Conservation (phyloP, 139 green algal genomes). For the Choricystis sp. region DNA sequence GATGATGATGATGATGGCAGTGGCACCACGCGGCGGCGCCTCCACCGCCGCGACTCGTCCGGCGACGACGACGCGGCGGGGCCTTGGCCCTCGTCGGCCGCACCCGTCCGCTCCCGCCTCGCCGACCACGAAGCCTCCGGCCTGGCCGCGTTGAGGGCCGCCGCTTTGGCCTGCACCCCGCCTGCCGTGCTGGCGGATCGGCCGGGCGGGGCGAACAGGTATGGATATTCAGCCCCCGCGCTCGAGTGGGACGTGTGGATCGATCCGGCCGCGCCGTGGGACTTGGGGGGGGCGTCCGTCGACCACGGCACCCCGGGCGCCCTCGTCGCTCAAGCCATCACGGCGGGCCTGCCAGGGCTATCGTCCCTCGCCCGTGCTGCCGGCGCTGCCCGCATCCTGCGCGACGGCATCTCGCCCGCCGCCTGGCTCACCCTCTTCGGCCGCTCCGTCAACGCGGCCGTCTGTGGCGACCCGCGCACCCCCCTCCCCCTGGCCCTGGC, state of each 20-base stretch:
- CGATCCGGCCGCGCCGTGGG: conserved; percentile 1
- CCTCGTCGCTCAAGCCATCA: conserved; percentile 32
- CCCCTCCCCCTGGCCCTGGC: conserved; percentile 17
- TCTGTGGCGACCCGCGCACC: conserved; percentile 1
- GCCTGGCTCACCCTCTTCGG: conserved; percentile 26
- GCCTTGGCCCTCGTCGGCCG: not conserved
- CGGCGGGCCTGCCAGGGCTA: conserved; percentile 14
- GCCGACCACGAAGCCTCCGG: not conserved
- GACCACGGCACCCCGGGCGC: conserved; percentile 20
- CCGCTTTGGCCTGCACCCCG: not conserved
- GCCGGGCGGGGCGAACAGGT: conserved; percentile 17
- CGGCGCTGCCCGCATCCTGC: conserved; percentile 15
- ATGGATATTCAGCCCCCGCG: conserved; percentile 25
- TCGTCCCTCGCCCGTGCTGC: conserved; percentile 7
- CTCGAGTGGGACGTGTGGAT: conserved; percentile 46
- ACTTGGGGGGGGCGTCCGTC: conserved; percentile 14
- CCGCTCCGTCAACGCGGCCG: conserved; percentile 17
- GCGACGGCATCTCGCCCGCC: conserved; percentile 13
- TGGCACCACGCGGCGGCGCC: too few relatives aligned
- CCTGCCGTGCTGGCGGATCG: not conserved
- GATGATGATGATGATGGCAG: too few relatives aligned
- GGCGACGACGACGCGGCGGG: too few relatives aligned
- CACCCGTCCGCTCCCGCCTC: not conserved
- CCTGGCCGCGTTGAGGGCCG: not conserved
- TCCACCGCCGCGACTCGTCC: too few relatives aligned